Base-by-base conservation (phyloP, 768 basidiomycete genomes). In the Coprinellus aureogranulatus region DNA sequence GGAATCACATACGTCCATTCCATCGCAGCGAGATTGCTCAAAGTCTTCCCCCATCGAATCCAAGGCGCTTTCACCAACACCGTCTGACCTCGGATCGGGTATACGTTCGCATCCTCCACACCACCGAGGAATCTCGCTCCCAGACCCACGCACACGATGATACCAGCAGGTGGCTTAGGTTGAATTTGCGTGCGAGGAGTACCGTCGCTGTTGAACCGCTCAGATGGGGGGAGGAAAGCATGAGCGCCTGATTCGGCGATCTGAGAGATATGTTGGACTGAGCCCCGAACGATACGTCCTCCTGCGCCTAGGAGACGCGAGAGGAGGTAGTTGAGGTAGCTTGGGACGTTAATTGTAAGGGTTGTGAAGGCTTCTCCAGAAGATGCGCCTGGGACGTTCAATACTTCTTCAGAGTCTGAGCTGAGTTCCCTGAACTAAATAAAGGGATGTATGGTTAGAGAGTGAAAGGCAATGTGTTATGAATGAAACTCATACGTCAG, bases 1-100 rank as follows among this genome's bases (percentile, higher is more conserved):
- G 87, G 85, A 61, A 90, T 86, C 56, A 86, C 75, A 68, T 88
- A 90, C 42, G 86, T 85, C 72, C 75, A 75, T 2, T 73, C 68
- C 2, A 78, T 79, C 3, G 72, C 67, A 12, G 61, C 62, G 28
- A 72, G 73, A 28, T 59, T 55, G 57, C 74, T 76, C 18, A 78
- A 62, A 0, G 83, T 81, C 53, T 76, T 71, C 8, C 85, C 86
- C 64, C 77, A 82, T 28, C 83, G 78, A 45, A 91, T 74, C 72
- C 81, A 79, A 0, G 90, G 87, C 2, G 90, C 89, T 39, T 82
- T 71, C 22, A 95, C 77, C 18, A 94, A 68, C 9, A 94, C 85
- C 0, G 90, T 88, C 72, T 96, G 94, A 8, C 94, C 94, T 44
- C 92, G 79, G 61, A 94, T 81, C 0, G 94, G 92, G 66, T 83